These are phyloP conservation scores for Decorospora gaudefroyi DNA, from an alignment of 2,329 filamentous ascomycete genomes.

Conservation along the genomic window DNA sequence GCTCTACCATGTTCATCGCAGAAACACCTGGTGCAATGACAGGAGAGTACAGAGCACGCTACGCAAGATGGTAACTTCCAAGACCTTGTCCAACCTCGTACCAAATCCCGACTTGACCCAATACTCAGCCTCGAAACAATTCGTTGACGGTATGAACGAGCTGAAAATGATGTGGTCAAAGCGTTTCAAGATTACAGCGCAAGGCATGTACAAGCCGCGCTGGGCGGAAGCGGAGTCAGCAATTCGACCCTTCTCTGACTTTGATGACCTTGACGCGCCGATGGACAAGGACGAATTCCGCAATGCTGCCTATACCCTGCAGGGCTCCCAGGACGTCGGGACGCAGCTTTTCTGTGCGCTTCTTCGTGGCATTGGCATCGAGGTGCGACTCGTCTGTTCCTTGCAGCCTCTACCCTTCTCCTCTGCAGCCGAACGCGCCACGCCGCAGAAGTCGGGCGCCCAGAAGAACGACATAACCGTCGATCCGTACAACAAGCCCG, in stretches of 20 bases:
- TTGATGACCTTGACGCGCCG: constrained; percentile 67
- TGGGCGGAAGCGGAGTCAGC: constrained; percentile 73
- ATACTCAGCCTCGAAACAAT: constrained; percentile 73
- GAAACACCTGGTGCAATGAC: constrained; percentile 92
- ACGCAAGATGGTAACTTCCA: constrained; percentile 64
- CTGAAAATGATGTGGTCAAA: constrained; percentile 68
- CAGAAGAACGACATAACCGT: constrained; percentile 33
- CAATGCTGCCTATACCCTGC: constrained; percentile 67
- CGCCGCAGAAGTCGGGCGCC: constrained; percentile 30
- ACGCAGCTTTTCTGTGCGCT: constrained; percentile 90
- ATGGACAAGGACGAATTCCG: constrained; percentile 75
- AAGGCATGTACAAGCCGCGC: constrained; percentile 51
- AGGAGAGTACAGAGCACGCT: constrained; percentile 62
- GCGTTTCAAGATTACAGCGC: constrained; percentile 70
- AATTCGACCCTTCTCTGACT: constrained; percentile 57
- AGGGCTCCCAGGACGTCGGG: constrained; percentile 86
- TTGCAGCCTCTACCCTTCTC: constrained; percentile 78
- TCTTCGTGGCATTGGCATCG: constrained; percentile 78
- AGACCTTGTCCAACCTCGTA: constrained; percentile 68
- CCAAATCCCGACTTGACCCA: constrained; percentile 70
- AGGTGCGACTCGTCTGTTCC: constrained; percentile 84
- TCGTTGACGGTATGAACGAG: constrained; percentile 77
- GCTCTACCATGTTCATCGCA: constrained; percentile 72
- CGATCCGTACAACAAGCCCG: constrained; percentile 39
- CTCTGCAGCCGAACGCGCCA: constrained; percentile 43